A percentile compares a stretch with the other conserved stretches of the same genome.
phyloP scores from a whole-genome alignment of 129 eudicot species.

The Artemisia annua region DNA sequence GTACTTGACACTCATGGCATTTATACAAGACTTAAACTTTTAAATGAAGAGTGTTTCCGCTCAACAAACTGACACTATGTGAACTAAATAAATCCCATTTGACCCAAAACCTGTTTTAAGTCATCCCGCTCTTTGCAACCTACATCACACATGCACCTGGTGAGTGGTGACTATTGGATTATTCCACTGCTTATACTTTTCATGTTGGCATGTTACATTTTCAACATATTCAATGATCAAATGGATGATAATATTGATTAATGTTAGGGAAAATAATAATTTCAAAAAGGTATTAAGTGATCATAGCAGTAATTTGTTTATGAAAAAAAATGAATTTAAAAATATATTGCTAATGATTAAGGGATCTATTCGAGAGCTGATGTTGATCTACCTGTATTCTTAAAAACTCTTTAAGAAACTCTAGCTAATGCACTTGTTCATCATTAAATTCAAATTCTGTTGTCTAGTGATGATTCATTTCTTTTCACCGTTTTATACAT shows the following conservation, averaged over 20 bases:
- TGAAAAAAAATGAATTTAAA: no score
- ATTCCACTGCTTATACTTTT: conserved; percentile 1
- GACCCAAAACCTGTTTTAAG: background rate
- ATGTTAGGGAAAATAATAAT: no score
- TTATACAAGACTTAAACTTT: background rate
- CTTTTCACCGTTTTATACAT: background rate
- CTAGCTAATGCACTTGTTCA: background rate
- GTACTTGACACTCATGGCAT: no score
- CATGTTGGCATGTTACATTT: background rate
- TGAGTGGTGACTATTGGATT: background rate
- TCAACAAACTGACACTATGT: background rate
- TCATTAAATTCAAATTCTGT: background rate
- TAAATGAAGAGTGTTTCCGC: background rate
- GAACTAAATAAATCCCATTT: background rate
- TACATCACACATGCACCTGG: background rate
- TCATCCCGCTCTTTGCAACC: background rate
- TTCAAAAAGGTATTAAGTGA: no score
- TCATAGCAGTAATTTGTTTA: no score
- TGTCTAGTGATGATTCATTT: background rate
- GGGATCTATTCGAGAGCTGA: background rate
- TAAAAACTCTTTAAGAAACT: background rate
- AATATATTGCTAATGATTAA: background rate
- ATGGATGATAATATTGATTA: background rate
- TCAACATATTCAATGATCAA: background rate
- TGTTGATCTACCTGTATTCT: background rate